Evolutionary conservation across 257 asterid genomes (phyloP).

Genomic region (Anisodus acutangulus): DNA sequence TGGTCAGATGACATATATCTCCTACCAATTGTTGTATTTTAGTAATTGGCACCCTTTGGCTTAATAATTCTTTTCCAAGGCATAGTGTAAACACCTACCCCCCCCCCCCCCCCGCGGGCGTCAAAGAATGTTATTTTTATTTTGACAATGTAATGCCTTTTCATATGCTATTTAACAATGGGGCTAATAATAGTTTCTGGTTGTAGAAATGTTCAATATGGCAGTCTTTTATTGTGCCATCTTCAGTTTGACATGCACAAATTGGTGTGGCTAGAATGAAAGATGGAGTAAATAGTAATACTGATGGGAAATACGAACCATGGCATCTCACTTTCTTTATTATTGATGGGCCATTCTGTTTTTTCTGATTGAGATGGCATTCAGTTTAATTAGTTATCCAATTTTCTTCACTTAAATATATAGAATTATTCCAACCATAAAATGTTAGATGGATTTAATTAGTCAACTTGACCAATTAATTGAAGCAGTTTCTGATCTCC

Average conservation of each 20-base stretch:
- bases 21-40: constrained; percentile 8
- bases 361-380: background rate
- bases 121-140: background rate
- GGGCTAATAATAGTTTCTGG: constrained; percentile 4
- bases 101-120: background rate
- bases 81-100: background rate
- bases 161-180: background rate
- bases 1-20: background rate
- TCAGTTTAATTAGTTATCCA: background rate
- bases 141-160: background rate
- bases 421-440: no score
- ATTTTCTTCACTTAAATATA: background rate
- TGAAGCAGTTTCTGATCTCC: background rate
- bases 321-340: background rate
- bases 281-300: background rate
- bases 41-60: background rate
- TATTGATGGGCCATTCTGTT: constrained; percentile 10
- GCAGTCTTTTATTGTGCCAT: background rate
- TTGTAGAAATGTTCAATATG: background rate
- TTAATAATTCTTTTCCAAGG: background rate
- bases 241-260: constrained; percentile 14
- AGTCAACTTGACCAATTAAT: background rate
- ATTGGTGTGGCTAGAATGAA: background rate
- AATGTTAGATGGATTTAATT: background rate
- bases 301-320: background rate